Conservation (phyloP, 805 yeast genomes). For the Barnettozyma pratensis region DNA sequence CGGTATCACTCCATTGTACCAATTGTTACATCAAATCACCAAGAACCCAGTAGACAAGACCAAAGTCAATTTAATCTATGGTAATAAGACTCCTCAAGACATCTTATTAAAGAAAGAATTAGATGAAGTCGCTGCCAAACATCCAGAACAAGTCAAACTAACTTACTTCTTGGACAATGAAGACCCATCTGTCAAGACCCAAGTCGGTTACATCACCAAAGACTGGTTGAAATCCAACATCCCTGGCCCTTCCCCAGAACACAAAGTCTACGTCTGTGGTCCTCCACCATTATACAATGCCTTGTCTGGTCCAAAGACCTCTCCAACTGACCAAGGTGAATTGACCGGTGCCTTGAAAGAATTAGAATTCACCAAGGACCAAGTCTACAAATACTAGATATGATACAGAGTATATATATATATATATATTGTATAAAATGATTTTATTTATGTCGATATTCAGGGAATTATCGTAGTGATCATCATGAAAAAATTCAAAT, state of each 20-base stretch:
- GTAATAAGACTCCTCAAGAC: slow-evolving; percentile 72
- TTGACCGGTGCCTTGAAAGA: slow-evolving; percentile 83
- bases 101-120: slow-evolving; percentile 75
- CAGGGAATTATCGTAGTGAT: background rate
- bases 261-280: slow-evolving; percentile 87
- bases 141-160: slow-evolving; percentile 75
- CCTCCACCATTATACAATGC: slow-evolving; percentile 91
- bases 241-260: slow-evolving; percentile 62
- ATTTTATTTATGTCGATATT: too few species aligned
- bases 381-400: slow-evolving; percentile 78
- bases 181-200: slow-evolving; percentile 42
- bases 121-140: slow-evolving; percentile 57
- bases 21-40: slow-evolving; percentile 71
- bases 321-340: slow-evolving; percentile 94
- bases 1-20: slow-evolving; percentile 95
- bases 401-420: background rate
- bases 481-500: background rate
- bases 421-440: background rate
- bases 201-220: slow-evolving; percentile 72
- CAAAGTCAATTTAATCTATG: slow-evolving; percentile 77
- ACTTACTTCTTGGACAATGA: slow-evolving; percentile 75
- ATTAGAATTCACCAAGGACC: slow-evolving; percentile 79
- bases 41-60: slow-evolving; percentile 85
- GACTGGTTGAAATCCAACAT: slow-evolving; percentile 59
- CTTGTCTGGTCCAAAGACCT: slow-evolving; percentile 76